A percentile compares a stretch with the other conserved stretches of the same genome.
These are phyloP conservation scores for Candida nemodendra DNA, from an alignment of 805 yeast genomes.

Conservation along the genomic window DNA sequence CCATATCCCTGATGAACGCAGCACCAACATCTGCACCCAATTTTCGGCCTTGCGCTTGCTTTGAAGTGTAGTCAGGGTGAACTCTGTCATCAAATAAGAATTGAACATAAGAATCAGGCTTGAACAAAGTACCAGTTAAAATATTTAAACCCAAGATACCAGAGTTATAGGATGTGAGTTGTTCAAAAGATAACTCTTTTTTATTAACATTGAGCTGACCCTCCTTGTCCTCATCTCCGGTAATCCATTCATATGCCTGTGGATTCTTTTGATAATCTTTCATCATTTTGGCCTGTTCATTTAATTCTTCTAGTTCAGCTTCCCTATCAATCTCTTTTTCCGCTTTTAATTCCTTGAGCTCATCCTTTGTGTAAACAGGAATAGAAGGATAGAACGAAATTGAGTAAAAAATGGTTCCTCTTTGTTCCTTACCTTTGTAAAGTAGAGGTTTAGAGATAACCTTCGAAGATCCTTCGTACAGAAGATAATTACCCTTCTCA, in stretches of 20 bases:
- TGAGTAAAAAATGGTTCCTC: conserved; percentile 48
- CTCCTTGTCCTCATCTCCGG: conserved; percentile 39
- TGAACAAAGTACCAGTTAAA: conserved; percentile 46
- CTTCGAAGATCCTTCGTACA: conserved; percentile 51
- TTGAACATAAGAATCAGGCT: conserved; percentile 52
- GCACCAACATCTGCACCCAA: conserved; percentile 50
- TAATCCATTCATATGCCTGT: conserved; percentile 62
- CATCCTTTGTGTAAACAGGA: conserved; percentile 61
- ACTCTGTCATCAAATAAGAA: conserved; percentile 63
- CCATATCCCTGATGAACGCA: conserved; percentile 68
- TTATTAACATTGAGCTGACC: conserved; percentile 36
- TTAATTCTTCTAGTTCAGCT: conserved; percentile 39
- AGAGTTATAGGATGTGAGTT: conserved; percentile 53
- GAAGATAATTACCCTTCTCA: conserved; percentile 44
- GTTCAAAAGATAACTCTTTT: conserved; percentile 48
- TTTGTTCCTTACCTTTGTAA: conserved; percentile 40
- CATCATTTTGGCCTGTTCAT: conserved; percentile 49
- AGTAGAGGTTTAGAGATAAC: conserved; percentile 35
- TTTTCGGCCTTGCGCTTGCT: conserved; percentile 45
- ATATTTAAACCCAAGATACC: conserved; percentile 63
- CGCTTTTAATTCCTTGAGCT: conserved; percentile 46
- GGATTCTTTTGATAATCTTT: conserved; percentile 56
- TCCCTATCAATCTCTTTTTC: conserved; percentile 37
- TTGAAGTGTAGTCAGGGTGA: conserved; percentile 55
- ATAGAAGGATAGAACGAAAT: conserved; percentile 63